Evolutionary conservation across 805 yeast species (phyloP), one percentile per base, ranked within the genome.

Genomic region (Wickerhamiella allomyrinae): DNA sequence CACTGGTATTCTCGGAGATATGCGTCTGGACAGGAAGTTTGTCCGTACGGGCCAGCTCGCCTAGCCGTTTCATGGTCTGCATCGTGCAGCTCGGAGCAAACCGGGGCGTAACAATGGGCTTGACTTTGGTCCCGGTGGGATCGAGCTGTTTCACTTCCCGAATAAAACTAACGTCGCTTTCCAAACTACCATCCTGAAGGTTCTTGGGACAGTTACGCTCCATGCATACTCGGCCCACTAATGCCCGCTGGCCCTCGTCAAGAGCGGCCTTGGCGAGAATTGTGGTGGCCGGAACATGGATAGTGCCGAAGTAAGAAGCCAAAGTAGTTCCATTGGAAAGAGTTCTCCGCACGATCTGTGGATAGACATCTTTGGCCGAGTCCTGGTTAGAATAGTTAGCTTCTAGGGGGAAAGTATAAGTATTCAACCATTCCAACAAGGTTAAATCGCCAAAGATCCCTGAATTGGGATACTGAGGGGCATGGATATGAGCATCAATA

Each of bases 151-250:
- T 54, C 29, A 84, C 67, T 54, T 79, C 77, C 8, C 71, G 65
- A 3, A 82, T 68, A 2, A 85, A 74, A 5, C 65, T 59, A 13
- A 64, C 48, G 48, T 82, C 82, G 3, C 77, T 68, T 15, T 60
- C 53, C 34, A 77, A 57, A 29, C 81, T 71, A 29, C 71, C 74
- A 5, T 65, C 53, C 6, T 75, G 63, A 52, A 83, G 87, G 23
- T 55, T 53, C 23, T 72, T 79, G 0, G 91, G 93, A 1, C 84
- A 73, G 61, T 83, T 78, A 46, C 73, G 71, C 56, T 86, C 79
- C 97, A 91, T 91, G 57, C 97, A 91, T 17, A 85, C 94, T 52
- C 89, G 79, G 3, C 98, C 98, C 29, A 91, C 75, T 41, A 82
- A 70, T 0, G 95, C 95, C 46, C 96, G 67, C 60, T 87, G 97